Conservation (phyloP, 495 filamentous ascomycete genomes). For the Neurospora tetraspora region DNA sequence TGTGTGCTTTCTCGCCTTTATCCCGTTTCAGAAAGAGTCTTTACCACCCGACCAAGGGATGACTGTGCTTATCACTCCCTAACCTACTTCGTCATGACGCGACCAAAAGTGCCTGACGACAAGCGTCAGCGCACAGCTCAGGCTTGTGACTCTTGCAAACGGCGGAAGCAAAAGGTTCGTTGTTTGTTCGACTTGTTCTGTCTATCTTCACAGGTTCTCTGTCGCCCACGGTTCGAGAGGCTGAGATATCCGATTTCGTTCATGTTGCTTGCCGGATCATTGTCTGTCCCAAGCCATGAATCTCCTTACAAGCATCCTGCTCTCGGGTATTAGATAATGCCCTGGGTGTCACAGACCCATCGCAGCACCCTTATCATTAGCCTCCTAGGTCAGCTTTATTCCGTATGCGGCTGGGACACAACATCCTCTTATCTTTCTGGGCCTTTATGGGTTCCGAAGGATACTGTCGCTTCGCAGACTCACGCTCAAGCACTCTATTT, state of each 20-base stretch:
- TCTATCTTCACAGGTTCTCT: slow-evolving; percentile 5
- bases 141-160: slow-evolving; percentile 70
- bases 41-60: slow-evolving; percentile 25
- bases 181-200: slow-evolving; percentile 5
- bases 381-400: background rate
- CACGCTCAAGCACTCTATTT: background rate
- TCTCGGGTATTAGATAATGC: background rate
- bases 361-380: background rate
- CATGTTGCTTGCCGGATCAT: background rate
- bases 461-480: background rate
- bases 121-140: slow-evolving; percentile 54
- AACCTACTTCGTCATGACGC: slow-evolving; percentile 40
- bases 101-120: slow-evolving; percentile 53
- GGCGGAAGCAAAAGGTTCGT: slow-evolving; percentile 66
- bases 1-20: slow-evolving; percentile 4
- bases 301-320: background rate
- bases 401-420: background rate
- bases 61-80: slow-evolving; percentile 11
- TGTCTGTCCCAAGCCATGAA: background rate
- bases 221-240: background rate
- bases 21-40: slow-evolving; percentile 2
- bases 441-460: background rate
- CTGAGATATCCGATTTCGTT: background rate
- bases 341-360: background rate
- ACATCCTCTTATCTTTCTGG: background rate